phyloP scores from a whole-genome alignment of 208 protist genomes.

The Endotrypanum monterogeii region DNA sequence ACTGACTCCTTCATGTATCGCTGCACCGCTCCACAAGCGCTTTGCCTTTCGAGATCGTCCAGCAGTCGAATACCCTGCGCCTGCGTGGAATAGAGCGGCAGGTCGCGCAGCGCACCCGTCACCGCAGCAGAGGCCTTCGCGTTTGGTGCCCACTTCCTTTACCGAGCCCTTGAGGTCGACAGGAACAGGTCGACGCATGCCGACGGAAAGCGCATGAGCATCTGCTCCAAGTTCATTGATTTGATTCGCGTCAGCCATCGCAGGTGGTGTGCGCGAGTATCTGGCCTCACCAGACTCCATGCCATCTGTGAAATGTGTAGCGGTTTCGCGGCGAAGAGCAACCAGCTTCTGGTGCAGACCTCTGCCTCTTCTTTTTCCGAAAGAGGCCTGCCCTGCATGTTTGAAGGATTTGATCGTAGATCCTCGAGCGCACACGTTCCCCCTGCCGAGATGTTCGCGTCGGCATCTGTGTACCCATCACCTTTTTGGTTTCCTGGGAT shows the following conservation, averaged over 20 bases:
- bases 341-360: constrained; percentile 6
- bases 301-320: constrained; percentile 13
- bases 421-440: too few relatives aligned
- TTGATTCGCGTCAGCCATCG: background rate
- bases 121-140: too few relatives aligned
- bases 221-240: too few relatives aligned
- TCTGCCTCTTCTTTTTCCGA: constrained; percentile 1
- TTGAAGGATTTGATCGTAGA: too few relatives aligned
- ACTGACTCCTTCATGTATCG: constrained; percentile 14
- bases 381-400: constrained; percentile 4
- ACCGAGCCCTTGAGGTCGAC: too few relatives aligned
- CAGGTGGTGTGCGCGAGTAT: constrained; percentile 11
- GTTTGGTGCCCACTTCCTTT: too few relatives aligned
- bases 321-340: constrained; percentile 6
- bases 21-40: constrained; percentile 6
- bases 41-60: constrained; percentile 7
- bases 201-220: too few relatives aligned
- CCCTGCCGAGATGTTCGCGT: too few relatives aligned
- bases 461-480: too few relatives aligned
- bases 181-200: too few relatives aligned
- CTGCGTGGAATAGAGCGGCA: background rate
- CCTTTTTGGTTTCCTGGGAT: too few relatives aligned
- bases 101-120: too few relatives aligned
- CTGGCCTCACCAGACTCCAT: constrained; percentile 7
- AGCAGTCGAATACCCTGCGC: constrained; percentile 2